Evolutionary conservation across 2,329 filamentous ascomycete genomes (phyloP).

Genomic region (Fusarium algeriense): DNA sequence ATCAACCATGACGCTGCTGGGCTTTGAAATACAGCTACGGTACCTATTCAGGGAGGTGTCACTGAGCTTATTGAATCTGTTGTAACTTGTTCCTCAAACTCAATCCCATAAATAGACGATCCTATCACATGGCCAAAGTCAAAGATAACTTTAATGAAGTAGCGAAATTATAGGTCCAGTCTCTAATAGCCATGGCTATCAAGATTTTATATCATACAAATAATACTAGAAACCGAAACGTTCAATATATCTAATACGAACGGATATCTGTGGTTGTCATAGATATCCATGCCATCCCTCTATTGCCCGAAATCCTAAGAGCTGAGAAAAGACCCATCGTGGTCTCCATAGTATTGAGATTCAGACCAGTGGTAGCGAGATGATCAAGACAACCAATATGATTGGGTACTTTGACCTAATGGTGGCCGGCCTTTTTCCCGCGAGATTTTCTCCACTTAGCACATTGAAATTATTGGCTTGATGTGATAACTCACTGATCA

Average conservation of each 20-base stretch:
- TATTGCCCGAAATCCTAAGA: background rate
- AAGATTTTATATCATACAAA: background rate
- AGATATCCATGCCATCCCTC: background rate
- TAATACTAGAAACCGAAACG: background rate
- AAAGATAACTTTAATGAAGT: background rate
- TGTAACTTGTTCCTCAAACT: background rate
- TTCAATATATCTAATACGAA: background rate
- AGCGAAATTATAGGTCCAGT: slow-evolving; percentile 9
- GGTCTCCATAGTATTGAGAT: slow-evolving; percentile 36
- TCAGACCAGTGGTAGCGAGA: slow-evolving; percentile 29
- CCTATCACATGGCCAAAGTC: background rate
- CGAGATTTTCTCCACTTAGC: slow-evolving; percentile 6
- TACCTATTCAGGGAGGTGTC: slow-evolving; percentile 1
- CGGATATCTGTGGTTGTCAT: background rate
- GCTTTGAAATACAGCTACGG: background rate
- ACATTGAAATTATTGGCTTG: background rate
- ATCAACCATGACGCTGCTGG: background rate
- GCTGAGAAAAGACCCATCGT: background rate
- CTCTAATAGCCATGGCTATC: background rate
- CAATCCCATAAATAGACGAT: background rate
- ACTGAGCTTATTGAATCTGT: background rate
- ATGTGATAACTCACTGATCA: slow-evolving; percentile 10
- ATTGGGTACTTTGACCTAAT: slow-evolving; percentile 15
- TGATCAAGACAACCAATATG: slow-evolving; percentile 12
- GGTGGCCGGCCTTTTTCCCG: background rate